Base-by-base conservation (phyloP, 768 basidiomycete genomes). In the Termitomyces sp. region DNA sequence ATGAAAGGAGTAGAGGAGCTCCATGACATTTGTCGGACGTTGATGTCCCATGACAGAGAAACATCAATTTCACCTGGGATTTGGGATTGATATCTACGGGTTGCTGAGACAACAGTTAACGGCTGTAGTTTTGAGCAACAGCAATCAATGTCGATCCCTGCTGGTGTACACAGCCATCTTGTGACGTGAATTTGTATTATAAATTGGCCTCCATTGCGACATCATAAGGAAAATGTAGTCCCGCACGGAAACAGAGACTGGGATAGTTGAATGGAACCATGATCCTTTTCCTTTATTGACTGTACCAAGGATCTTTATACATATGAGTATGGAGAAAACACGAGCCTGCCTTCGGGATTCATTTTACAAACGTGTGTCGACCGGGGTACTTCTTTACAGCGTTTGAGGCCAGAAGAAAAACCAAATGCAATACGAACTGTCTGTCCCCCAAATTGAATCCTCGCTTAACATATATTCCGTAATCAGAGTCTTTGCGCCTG, bases 401-500 rank as follows among this genome's bases (percentile, higher is more conserved):
- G 16, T 9, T 36, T 36, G 5, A 33, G 41, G 16, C 20, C 22
- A 46, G 5, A 54, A n/a, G n/a, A n/a, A n/a, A n/a, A n/a, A n/a
- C n/a, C n/a, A n/a, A n/a, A n/a, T n/a, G n/a, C n/a, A 54, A 24
- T 22, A 45, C 41, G 43, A 30, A 52, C 36, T 51, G 14, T 16
- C 50, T 26, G 24, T 33, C 30, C 16, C 13, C 10, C 33, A 24
- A 24, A 45, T 6, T 5, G 8, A 24, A 10, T 55, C 54, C 13
- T 26, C 32, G 30, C 22, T 40, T 24, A n/a, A 41, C 28, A 32
- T 16, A 24, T 18, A 1, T n/a, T 30, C 13, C 38, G n/a, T 30
- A 43, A 33, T 63, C 36, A 63, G 18, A 58, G 43, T 54, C 57
- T 50, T 43, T 63, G 62, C 43, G 59, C 62, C 50, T 76, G 74